phyloP scores from a whole-genome alignment of 768 basidiomycete genomes.

The Hortiboletus campestris region DNA sequence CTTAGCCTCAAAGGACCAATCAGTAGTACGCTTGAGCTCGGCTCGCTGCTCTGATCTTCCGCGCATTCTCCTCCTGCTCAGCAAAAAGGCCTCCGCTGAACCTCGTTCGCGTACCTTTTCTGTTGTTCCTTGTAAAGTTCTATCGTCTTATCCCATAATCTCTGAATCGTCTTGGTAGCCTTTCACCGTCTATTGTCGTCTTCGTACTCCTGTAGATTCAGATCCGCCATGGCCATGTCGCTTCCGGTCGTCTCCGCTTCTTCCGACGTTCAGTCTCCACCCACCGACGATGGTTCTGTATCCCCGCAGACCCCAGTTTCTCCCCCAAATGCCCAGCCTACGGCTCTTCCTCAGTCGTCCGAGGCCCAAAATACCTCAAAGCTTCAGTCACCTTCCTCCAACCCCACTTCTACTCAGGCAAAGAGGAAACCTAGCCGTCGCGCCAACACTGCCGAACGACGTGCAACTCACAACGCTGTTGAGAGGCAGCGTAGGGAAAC shows the following conservation, averaged over 20 bases:
- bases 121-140: slow-evolving; percentile 25
- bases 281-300: slow-evolving; percentile 43
- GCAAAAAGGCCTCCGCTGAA: slow-evolving; percentile 42
- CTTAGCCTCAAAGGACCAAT: slow-evolving; percentile 36
- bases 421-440: slow-evolving; percentile 85
- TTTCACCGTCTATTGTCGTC: slow-evolving; percentile 5
- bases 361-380: slow-evolving; percentile 22
- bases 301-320: slow-evolving; percentile 51
- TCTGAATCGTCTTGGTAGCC: not conserved
- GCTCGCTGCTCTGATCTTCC: slow-evolving; percentile 51
- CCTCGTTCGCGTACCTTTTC: slow-evolving; percentile 43
- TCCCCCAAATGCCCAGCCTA: slow-evolving; percentile 34
- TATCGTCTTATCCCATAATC: slow-evolving; percentile 18
- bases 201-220: slow-evolving; percentile 19
- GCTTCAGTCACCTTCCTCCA: slow-evolving; percentile 24
- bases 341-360: slow-evolving; percentile 34
- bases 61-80: slow-evolving; percentile 26
- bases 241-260: slow-evolving; percentile 40
- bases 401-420: slow-evolving; percentile 35
- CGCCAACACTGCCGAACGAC: slow-evolving; percentile 94
- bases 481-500: slow-evolving; percentile 93
- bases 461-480: slow-evolving; percentile 96
- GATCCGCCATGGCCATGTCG: slow-evolving; percentile 35
- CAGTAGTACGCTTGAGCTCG: slow-evolving; percentile 65
- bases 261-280: slow-evolving; percentile 37